A percentile compares a stretch with the other conserved stretches of the same genome.
phyloP scores from a whole-genome alignment of 768 basidiomycete species.

The Saitozyma sp. region DNA sequence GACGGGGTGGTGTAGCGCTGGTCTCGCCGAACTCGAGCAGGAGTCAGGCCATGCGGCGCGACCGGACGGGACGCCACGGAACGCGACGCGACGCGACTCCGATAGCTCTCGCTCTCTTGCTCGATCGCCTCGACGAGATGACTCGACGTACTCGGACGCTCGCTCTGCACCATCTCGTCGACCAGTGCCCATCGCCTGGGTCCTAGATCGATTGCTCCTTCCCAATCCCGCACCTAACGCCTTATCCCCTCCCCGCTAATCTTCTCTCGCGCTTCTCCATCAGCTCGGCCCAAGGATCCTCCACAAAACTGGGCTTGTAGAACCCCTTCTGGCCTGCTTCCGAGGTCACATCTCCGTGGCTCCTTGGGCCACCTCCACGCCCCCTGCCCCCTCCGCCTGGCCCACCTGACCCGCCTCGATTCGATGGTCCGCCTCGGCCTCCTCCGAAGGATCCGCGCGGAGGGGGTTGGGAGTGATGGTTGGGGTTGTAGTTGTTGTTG shows the following conservation, averaged over 20 bases:
- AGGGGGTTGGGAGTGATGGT: not conserved
- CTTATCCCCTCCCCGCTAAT: not conserved
- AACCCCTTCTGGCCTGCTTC: constrained; percentile 8
- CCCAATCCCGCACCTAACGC: too few species aligned
- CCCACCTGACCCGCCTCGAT: not conserved
- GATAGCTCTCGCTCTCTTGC: too few species aligned
- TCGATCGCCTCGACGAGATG: too few species aligned
- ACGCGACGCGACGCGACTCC: too few species aligned
- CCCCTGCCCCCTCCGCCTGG: not conserved
- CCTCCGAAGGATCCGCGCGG: not conserved
- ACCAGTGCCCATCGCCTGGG: too few species aligned
- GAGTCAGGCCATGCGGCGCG: too few species aligned
- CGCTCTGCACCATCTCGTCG: too few species aligned
- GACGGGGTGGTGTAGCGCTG: too few species aligned
- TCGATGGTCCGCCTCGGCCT: not conserved
- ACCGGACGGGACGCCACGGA: too few species aligned
- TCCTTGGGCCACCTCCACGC: not conserved
- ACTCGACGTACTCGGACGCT: too few species aligned
- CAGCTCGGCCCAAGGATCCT: constrained; percentile 17
- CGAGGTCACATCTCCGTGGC: not conserved
- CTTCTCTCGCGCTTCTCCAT: constrained; percentile 6
- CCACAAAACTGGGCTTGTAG: constrained; percentile 16
- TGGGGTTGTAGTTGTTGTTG: not conserved
- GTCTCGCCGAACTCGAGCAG: too few species aligned
- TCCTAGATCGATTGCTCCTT: too few species aligned